Conservation (phyloP, 2,329 filamentous ascomycete genomes). For the Leptosphaerulina australis region DNA sequence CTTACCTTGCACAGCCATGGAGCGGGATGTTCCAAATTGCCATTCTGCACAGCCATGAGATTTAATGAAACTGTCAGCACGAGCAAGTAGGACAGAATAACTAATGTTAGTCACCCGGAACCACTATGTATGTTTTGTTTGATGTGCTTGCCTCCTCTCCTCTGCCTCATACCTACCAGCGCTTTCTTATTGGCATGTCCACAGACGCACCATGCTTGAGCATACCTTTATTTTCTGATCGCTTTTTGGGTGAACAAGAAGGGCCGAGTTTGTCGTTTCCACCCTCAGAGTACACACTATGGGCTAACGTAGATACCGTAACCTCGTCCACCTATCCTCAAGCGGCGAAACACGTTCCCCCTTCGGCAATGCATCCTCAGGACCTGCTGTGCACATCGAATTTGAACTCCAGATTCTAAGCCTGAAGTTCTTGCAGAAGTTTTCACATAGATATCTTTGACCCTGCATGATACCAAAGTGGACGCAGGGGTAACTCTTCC, state of each 20-base stretch:
- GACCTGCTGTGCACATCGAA: constrained; percentile 10
- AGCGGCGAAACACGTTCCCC: constrained; percentile 19
- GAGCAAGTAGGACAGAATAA: too few relatives aligned
- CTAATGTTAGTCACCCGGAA: too few relatives aligned
- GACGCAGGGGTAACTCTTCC: constrained; percentile 16
- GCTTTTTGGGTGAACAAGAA: too few relatives aligned
- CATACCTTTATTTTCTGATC: too few relatives aligned
- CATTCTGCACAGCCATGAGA: too few relatives aligned
- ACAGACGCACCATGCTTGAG: constrained; percentile 20
- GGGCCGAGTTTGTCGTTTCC: too few relatives aligned
- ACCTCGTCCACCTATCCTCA: constrained; percentile 18
- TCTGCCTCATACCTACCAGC: background rate
- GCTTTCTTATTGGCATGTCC: background rate
- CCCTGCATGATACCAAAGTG: constrained; percentile 12
- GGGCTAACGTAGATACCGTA: too few relatives aligned
- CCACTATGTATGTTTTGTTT: too few relatives aligned
- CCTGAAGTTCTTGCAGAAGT: constrained; percentile 4
- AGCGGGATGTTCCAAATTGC: too few relatives aligned
- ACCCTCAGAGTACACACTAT: too few relatives aligned
- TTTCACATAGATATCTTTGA: constrained; percentile 11
- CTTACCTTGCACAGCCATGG: too few relatives aligned
- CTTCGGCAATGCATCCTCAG: constrained; percentile 3
- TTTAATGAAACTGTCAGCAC: too few relatives aligned
- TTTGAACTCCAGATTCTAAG: constrained; percentile 5
- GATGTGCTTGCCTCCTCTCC: background rate